Percentiles rank a stretch among this genome's conserved stretches.
These are phyloP conservation scores for Hypoxylon sp. DNA, from an alignment of 2,329 filamentous ascomycete species.

Conservation along the genomic window DNA sequence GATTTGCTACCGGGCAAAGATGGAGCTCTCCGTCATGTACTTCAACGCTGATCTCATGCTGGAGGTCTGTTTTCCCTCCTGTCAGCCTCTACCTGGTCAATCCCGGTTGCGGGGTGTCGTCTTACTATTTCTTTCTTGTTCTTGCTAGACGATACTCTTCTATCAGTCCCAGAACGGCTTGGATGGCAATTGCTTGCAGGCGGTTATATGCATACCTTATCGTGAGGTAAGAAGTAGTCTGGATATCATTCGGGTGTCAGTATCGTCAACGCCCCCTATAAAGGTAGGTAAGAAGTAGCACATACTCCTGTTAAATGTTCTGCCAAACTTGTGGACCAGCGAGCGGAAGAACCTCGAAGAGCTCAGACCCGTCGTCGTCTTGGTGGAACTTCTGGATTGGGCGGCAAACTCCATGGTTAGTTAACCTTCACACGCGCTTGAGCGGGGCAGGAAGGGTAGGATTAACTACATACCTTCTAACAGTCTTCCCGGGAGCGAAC, in stretches of 20 bases:
- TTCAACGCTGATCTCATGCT: conserved; percentile 42
- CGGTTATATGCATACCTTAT: conserved; percentile 29
- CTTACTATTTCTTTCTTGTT: conserved; percentile 44
- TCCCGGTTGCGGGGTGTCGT: neutral
- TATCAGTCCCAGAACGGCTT: conserved; percentile 8
- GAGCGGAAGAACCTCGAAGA: conserved; percentile 39
- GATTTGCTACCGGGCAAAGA: conserved; percentile 39
- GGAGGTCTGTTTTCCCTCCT: conserved; percentile 34
- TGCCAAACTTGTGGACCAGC: conserved; percentile 38
- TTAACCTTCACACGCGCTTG: neutral
- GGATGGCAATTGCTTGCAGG: neutral
- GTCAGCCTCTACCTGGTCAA: conserved; percentile 1
- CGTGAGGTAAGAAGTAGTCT: conserved; percentile 31
- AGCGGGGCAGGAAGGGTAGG: neutral
- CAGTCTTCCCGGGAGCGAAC: conserved; percentile 12
- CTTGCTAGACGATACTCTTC: conserved; percentile 33
- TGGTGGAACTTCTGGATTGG: conserved; percentile 20
- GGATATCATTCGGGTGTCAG: conserved; percentile 14
- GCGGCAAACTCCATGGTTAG: conserved; percentile 20
- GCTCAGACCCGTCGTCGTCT: conserved; percentile 19
- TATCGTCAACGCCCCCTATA: conserved; percentile 1
- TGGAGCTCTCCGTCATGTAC: conserved; percentile 43
- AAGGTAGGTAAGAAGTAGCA: neutral
- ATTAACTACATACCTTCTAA: conserved; percentile 18
- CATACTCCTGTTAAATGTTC: conserved; percentile 35